Evolutionary conservation across 176 grass and related monocot species (phyloP).

Genomic region (Pharus latifolius): DNA sequence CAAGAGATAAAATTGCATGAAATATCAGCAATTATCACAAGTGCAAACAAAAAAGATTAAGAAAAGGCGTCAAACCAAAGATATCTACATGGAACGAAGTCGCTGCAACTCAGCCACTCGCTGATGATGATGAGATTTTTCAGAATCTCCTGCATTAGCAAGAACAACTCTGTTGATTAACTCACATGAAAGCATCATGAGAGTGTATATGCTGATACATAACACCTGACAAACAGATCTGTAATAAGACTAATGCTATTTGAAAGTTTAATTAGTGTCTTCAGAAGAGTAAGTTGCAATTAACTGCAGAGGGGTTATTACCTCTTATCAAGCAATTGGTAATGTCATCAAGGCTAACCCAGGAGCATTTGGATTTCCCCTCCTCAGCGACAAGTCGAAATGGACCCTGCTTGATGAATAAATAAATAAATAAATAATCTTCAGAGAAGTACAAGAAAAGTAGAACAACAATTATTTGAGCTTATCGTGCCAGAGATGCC

Average conservation of each 20-base stretch:
- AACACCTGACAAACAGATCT: no score
- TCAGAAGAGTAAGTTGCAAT: not conserved
- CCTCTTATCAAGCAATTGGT: constrained; percentile 94
- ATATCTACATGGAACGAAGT: constrained; percentile 81
- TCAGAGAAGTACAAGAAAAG: not conserved
- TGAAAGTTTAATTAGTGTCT: not conserved
- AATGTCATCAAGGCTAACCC: constrained; percentile 98
- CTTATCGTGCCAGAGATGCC: not conserved
- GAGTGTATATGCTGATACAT: no score
- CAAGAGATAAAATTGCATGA: constrained; percentile 7
- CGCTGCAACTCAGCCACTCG: constrained; percentile 79
- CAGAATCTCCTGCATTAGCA: constrained; percentile 68
- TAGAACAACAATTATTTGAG: not conserved
- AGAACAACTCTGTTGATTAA: constrained; percentile 7
- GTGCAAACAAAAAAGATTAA: not conserved
- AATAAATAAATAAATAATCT: constrained; percentile 7
- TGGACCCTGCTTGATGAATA: constrained; percentile 53
- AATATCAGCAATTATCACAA: not conserved
- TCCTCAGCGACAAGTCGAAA: constrained; percentile 96
- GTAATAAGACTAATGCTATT: not conserved
- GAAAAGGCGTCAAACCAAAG: not conserved
- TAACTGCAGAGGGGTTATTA: not conserved
- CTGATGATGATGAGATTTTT: constrained; percentile 89
- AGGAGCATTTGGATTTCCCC: constrained; percentile 97
- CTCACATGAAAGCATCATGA: constrained; percentile 11